phyloP scores from a whole-genome alignment of 441 rosid species.

The Lepidium campestre region DNA sequence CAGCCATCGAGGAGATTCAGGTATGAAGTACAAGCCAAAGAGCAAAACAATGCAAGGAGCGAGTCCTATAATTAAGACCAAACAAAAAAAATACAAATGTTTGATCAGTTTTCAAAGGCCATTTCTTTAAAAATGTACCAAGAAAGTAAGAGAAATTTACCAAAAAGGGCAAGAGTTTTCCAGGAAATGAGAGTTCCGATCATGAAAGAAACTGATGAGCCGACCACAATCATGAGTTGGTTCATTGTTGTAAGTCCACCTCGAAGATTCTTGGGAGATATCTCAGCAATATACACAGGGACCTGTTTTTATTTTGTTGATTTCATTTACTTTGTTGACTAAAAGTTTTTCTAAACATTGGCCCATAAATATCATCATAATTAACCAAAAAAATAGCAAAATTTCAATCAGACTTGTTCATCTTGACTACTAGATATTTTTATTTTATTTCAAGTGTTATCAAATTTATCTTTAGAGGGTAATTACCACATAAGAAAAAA shows the following conservation, averaged over 20 bases:
- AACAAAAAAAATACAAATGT: slow-evolving; percentile 24
- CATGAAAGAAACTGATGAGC: slow-evolving; percentile 59
- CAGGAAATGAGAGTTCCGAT: slow-evolving; percentile 64
- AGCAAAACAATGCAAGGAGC: slow-evolving; percentile 69
- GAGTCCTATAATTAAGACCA: slow-evolving; percentile 40
- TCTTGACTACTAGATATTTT: neutral
- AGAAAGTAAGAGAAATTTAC: slow-evolving; percentile 29
- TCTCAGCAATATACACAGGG: slow-evolving; percentile 84
- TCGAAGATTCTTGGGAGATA: slow-evolving; percentile 81
- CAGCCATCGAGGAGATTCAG: slow-evolving; percentile 96
- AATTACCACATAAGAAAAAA: slow-evolving; percentile 82
- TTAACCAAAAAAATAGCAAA: neutral
- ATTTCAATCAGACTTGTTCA: neutral
- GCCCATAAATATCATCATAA: neutral
- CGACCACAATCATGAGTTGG: slow-evolving; percentile 75
- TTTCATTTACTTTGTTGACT: neutral
- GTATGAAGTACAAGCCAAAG: slow-evolving; percentile 63
- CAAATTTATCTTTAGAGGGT: neutral
- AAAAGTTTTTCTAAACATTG: neutral
- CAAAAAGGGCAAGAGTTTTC: slow-evolving; percentile 80
- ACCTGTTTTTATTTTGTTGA: slow-evolving; percentile 35
- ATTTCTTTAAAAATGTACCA: slow-evolving; percentile 32
- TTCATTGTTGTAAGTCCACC: slow-evolving; percentile 86
- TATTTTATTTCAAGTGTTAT: neutral
- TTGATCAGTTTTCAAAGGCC: slow-evolving; percentile 45